phyloP scores from a whole-genome alignment of 2,329 filamentous ascomycete species.

The Penicillium sp. region DNA sequence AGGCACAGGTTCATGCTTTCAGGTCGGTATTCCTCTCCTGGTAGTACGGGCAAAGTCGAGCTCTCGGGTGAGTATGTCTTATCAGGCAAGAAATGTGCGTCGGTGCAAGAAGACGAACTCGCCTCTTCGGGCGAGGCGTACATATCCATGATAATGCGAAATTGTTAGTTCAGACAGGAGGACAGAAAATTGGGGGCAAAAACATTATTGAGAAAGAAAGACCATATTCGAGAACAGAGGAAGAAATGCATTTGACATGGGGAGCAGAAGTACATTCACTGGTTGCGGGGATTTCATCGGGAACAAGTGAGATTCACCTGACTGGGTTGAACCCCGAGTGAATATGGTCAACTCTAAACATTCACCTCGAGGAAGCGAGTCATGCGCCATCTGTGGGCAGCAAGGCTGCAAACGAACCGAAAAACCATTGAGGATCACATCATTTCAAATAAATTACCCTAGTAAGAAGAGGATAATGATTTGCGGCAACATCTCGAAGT shows the following conservation, averaged over 20 bases:
- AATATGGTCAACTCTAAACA: neutral
- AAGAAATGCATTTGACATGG: neutral
- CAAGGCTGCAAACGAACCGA: neutral
- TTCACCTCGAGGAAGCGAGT: neutral
- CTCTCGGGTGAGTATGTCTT: neutral
- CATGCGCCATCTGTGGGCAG: neutral
- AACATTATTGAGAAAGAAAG: neutral
- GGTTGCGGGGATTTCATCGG: neutral
- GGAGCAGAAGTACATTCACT: neutral
- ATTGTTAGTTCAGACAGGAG: neutral
- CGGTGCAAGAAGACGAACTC: neutral
- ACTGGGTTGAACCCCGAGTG: neutral
- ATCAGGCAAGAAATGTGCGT: neutral
- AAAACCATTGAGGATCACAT: too few relatives aligned
- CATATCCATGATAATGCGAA: neutral
- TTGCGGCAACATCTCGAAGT: neutral
- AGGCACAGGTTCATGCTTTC: neutral
- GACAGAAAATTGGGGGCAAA: neutral
- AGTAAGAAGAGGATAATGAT: neutral
- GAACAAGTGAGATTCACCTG: neutral
- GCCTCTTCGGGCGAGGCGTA: neutral
- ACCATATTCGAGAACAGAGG: too few relatives aligned
- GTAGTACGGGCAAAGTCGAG: neutral
- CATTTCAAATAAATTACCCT: neutral
- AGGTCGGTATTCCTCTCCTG: neutral